Conservation (phyloP, 768 basidiomycete species). For the Hypholoma sublateritium region DNA sequence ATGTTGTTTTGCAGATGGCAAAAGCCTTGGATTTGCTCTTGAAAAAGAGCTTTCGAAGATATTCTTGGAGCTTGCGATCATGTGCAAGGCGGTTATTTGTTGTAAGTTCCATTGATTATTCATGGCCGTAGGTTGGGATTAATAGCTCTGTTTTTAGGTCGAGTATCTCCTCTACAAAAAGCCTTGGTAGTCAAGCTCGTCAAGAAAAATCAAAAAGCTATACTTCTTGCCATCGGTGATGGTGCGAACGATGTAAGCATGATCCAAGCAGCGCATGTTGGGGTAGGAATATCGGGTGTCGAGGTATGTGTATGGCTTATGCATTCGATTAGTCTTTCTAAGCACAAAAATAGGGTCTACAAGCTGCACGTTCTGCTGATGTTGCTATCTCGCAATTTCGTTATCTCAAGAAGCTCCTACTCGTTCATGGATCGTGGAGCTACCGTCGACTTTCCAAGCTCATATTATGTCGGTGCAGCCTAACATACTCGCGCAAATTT, state of each 20-base stretch:
- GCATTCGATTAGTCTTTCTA: neutral
- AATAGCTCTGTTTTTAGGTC: slow-evolving; percentile 51
- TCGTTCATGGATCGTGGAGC: slow-evolving; percentile 99
- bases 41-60: slow-evolving; percentile 89
- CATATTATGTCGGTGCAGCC: slow-evolving; percentile 76
- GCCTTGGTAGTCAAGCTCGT: slow-evolving; percentile 98
- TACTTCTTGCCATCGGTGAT: slow-evolving; percentile 95
- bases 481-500: neutral
- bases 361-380: slow-evolving; percentile 97
- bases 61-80: slow-evolving; percentile 92
- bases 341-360: slow-evolving; percentile 66
- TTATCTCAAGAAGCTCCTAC: slow-evolving; percentile 88
- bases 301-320: slow-evolving; percentile 53
- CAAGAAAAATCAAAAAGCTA: slow-evolving; percentile 92
- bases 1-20: slow-evolving; percentile 69
- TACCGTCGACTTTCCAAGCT: slow-evolving; percentile 94
- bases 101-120: slow-evolving; percentile 55
- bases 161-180: slow-evolving; percentile 97
- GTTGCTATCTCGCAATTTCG: slow-evolving; percentile 98
- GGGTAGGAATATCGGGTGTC: slow-evolving; percentile 96
- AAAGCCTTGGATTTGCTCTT: slow-evolving; percentile 88
- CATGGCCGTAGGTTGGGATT: neutral
- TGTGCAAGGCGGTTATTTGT: slow-evolving; percentile 99
- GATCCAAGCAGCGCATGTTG: slow-evolving; percentile 99
- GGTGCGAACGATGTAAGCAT: slow-evolving; percentile 99